Conservation (phyloP, 371 early-diverging fungal species). For the Haplosporangium sp. region DNA sequence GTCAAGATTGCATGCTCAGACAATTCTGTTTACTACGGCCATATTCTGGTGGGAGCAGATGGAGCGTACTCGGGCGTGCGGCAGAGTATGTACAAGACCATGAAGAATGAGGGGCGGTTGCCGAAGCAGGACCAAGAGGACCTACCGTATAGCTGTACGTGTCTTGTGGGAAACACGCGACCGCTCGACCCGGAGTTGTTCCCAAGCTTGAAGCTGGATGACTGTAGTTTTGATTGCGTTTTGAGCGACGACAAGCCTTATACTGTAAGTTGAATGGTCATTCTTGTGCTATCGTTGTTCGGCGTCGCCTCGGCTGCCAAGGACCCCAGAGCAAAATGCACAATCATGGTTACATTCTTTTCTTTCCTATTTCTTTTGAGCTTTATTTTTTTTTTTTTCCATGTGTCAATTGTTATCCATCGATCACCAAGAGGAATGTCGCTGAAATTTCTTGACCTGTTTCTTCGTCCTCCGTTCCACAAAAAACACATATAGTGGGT, state of each 20-base stretch:
- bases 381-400: too few species aligned
- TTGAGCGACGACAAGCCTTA: conserved; percentile 1
- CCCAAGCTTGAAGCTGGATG: conserved; percentile 5
- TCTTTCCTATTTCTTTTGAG: too few species aligned
- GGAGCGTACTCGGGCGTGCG: conserved; percentile 31
- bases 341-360: too few species aligned
- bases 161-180: conserved; percentile 23
- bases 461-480: not conserved
- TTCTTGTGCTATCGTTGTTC: too few species aligned
- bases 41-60: conserved; percentile 16
- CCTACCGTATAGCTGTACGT: conserved; percentile 12
- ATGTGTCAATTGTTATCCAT: too few species aligned
- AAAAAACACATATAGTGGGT: conserved; percentile 11
- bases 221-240: conserved; percentile 6
- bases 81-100: conserved; percentile 18
- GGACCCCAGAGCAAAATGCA: too few species aligned
- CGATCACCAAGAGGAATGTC: not conserved
- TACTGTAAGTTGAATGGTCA: conserved; percentile 14
- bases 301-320: too few species aligned
- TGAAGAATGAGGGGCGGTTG: conserved; percentile 19
- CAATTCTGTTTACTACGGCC: conserved; percentile 4
- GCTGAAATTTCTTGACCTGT: not conserved
- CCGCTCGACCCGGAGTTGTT: conserved; percentile 16
- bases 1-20: conserved; percentile 28
- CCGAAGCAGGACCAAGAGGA: conserved; percentile 20